Evolutionary conservation across 345 rosid genomes (phyloP).

Genomic region (Citrus australasica): DNA sequence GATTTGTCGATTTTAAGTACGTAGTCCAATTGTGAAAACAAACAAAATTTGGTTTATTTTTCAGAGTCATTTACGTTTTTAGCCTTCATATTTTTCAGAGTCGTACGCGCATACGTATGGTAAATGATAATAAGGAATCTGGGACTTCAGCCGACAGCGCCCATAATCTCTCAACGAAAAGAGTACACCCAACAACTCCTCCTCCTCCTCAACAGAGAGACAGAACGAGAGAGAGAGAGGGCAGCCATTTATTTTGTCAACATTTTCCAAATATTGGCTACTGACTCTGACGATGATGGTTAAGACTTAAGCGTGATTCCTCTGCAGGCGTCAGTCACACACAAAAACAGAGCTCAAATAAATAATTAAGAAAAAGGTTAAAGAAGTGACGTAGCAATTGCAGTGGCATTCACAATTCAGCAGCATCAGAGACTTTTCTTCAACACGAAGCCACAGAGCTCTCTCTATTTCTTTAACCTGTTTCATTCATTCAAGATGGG

Average conservation of each 20-base stretch:
- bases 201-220: not conserved
- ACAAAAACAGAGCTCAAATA: no score
- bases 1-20: no score
- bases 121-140: no score
- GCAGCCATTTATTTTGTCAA: not conserved
- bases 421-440: slow-evolving; percentile 17
- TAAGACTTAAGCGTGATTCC: slow-evolving; percentile 10
- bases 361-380: not conserved
- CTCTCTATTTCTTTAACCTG: not conserved
- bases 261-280: not conserved
- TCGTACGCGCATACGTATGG: no score
- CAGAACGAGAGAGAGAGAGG: not conserved
- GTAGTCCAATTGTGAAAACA: no score
- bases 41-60: no score
- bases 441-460: slow-evolving; percentile 11
- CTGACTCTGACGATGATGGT: not conserved
- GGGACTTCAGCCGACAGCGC: no score
- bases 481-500: slow-evolving; percentile 12
- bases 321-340: not conserved
- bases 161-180: not conserved
- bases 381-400: not conserved
- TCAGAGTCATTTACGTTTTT: no score
- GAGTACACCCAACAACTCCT: not conserved
- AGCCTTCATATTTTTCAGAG: no score
- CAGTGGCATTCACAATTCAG: no score